Evolutionary conservation across 2,329 filamentous ascomycete genomes (phyloP).

Genomic region (Ascomycota sp.): DNA sequence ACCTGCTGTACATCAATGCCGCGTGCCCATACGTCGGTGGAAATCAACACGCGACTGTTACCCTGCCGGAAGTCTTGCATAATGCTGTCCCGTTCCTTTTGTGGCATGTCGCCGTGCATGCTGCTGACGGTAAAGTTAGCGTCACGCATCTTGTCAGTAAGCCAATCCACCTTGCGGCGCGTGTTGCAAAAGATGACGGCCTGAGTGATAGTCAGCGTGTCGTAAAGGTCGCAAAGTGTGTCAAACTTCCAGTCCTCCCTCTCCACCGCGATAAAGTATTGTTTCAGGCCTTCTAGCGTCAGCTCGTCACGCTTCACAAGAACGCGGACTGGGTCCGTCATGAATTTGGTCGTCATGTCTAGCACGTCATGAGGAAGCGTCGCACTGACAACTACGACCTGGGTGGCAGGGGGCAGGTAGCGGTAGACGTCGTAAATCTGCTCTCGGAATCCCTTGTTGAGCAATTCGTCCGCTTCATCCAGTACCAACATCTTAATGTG

Average conservation of each 20-base stretch:
- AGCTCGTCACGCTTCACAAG: constrained; percentile 97
- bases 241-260: constrained; percentile 99
- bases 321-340: constrained; percentile 93
- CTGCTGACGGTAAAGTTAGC: constrained; percentile 96
- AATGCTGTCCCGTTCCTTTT: constrained; percentile 94
- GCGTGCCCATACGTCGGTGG: constrained; percentile 92
- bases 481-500: constrained; percentile 45
- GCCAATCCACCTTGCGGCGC: constrained; percentile 94
- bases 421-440: constrained; percentile 99
- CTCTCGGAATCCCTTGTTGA: constrained; percentile 91
- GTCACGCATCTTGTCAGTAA: constrained; percentile 98
- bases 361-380: constrained; percentile 95
- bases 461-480: constrained; percentile 40
- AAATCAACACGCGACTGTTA: constrained; percentile 88
- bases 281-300: constrained; percentile 91
- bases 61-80: constrained; percentile 98
- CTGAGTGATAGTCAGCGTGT: constrained; percentile 94
- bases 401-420: constrained; percentile 85
- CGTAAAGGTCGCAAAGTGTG: constrained; percentile 94
- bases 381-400: constrained; percentile 94
- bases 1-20: constrained; percentile 99
- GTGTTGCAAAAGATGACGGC: constrained; percentile 99
- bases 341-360: constrained; percentile 99
- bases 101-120: constrained; percentile 99
- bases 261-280: constrained; percentile 98